Conservation (phyloP, 2,329 filamentous ascomycete species). For the Pyrenophora tritici-repentis region DNA sequence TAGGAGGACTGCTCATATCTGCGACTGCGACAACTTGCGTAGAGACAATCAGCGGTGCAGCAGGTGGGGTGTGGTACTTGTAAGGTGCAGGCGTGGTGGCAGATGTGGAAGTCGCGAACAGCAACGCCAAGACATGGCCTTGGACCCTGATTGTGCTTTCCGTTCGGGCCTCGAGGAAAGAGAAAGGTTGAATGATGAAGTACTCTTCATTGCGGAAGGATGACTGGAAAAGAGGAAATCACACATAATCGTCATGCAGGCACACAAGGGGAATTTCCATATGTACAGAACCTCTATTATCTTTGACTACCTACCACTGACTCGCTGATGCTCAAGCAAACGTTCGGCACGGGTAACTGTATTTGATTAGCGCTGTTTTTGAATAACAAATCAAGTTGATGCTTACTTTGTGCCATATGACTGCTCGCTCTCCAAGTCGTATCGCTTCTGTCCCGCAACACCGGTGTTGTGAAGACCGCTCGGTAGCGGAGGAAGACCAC, state of each 20-base stretch:
- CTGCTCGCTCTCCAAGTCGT: slow-evolving; percentile 70
- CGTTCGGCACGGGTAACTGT: slow-evolving; percentile 53
- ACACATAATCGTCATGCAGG: neutral
- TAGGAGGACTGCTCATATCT: slow-evolving; percentile 19
- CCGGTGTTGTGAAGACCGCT: slow-evolving; percentile 64
- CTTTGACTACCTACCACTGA: slow-evolving; percentile 16
- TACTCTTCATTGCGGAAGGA: neutral
- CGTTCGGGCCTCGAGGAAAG: neutral
- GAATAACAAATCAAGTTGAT: neutral
- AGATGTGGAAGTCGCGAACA: slow-evolving; percentile 19
- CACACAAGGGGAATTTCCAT: slow-evolving; percentile 25
- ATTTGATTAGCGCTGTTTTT: slow-evolving; percentile 17
- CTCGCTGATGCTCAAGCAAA: slow-evolving; percentile 39
- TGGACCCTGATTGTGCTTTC: slow-evolving; percentile 9
- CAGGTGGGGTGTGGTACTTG: slow-evolving; percentile 5
- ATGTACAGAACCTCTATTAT: slow-evolving; percentile 36
- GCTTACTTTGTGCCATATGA: slow-evolving; percentile 62
- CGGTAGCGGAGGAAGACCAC: slow-evolving; percentile 86
- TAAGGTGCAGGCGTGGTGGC: neutral
- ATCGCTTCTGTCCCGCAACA: slow-evolving; percentile 68
- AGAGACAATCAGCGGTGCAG: slow-evolving; percentile 1
- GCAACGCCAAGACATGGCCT: slow-evolving; percentile 22
- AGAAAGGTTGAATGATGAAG: neutral
- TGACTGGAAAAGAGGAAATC: neutral
- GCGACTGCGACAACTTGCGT: neutral